Conservation (phyloP, 441 rosid genomes). For the Corymbia citriodora region DNA sequence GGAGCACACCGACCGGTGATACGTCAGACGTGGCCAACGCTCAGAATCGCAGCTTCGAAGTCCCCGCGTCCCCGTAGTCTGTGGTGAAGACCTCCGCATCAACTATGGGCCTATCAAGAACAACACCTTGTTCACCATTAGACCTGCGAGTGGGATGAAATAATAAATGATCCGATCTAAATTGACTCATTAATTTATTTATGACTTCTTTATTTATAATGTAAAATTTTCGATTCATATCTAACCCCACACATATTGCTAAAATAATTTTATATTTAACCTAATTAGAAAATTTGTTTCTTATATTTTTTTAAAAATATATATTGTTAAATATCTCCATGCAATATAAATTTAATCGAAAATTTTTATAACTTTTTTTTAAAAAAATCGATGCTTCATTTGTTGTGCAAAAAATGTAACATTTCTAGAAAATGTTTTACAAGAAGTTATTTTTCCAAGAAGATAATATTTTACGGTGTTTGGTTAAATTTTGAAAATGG, state of each 20-base stretch:
- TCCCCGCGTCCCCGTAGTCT: not conserved
- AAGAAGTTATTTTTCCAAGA: too few species aligned
- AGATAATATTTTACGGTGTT: too few species aligned
- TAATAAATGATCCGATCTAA: too few species aligned
- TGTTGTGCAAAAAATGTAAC: too few species aligned
- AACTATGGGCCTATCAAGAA: not conserved
- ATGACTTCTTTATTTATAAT: fast-evolving
- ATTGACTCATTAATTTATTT: fast-evolving
- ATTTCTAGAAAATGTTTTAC: too few species aligned
- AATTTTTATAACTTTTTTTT: too few species aligned
- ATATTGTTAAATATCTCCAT: too few species aligned
- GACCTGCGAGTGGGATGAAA: fast-evolving
- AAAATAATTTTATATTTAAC: fast-evolving
- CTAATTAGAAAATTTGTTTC: not conserved
- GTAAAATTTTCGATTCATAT: fast-evolving
- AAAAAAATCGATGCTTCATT: too few species aligned
- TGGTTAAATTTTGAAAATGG: too few species aligned
- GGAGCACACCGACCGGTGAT: not conserved
- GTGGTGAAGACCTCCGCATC: not conserved
- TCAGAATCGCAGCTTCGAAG: not conserved
- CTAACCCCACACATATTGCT: fast-evolving
- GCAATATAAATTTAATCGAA: too few species aligned
- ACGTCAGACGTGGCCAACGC: not conserved
- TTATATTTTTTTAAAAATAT: too few species aligned
- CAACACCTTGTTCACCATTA: not conserved